A percentile compares a stretch with the other conserved stretches of the same genome.
phyloP scores from a whole-genome alignment of 805 yeast species.

The Metschnikowia cubensis region DNA sequence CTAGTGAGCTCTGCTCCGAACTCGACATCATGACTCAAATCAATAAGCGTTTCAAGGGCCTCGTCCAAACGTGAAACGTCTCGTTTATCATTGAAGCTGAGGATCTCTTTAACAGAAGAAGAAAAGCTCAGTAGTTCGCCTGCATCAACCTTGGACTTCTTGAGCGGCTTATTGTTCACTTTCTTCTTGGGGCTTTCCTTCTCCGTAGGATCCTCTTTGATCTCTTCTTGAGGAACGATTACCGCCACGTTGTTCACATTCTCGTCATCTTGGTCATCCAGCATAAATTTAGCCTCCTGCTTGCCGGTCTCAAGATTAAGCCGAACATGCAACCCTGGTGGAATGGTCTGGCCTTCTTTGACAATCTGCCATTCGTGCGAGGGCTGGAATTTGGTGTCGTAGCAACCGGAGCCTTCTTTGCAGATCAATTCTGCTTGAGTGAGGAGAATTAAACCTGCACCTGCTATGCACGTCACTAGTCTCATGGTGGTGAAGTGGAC shows the following conservation, averaged over 20 bases:
- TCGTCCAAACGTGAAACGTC: constrained; percentile 19
- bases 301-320: constrained; percentile 68
- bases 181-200: not conserved
- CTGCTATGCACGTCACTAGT: not conserved
- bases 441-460: not conserved
- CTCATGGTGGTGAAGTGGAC: not conserved
- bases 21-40: constrained; percentile 64
- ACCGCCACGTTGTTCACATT: constrained; percentile 12
- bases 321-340: constrained; percentile 75
- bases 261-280: constrained; percentile 22
- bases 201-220: constrained; percentile 2
- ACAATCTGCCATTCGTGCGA: constrained; percentile 65
- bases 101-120: constrained; percentile 13
- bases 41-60: constrained; percentile 46
- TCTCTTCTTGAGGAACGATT: constrained; percentile 1
- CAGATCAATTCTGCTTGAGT: not conserved
- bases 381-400: constrained; percentile 62
- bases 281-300: constrained; percentile 64
- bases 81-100: constrained; percentile 9
- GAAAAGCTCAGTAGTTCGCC: constrained; percentile 17
- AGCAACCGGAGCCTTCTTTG: constrained; percentile 48
- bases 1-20: constrained; percentile 50
- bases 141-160: constrained; percentile 9
- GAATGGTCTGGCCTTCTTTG: constrained; percentile 68
- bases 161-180: not conserved